Base-by-base conservation (phyloP, 1,284 basidiomycete species). In the Fomitopsis palustris region DNA sequence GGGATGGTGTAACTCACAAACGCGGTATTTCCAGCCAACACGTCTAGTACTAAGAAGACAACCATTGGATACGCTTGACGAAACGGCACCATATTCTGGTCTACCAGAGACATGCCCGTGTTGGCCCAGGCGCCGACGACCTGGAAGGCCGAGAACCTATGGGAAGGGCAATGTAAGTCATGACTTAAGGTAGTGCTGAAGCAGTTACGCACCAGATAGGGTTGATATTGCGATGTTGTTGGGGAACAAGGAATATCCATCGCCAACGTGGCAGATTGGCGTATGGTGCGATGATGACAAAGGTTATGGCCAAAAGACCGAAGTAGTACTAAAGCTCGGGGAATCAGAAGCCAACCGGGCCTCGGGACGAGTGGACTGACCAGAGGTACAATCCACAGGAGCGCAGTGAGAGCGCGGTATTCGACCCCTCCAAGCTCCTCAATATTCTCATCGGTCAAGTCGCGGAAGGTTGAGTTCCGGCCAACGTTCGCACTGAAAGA, bases 371-470 rank as follows among this genome's bases (percentile, higher is more conserved):
- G 21, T 9, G 55, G 1, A 62, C 72, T 33, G 53, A 75, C 74
- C 38, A 67, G 38, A 1, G 71, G 73, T 3, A 74, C 64, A 31
- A 75, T 70, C 74, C 90, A 93, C 17, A 93, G 76, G 43, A 96
- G 73, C 3, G 90, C 80, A 60, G 88, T 88, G 57, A 97, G 75
- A 1, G 91, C 94, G n/a, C 94, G 84, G 69, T 95, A 98, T 72
- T 99, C 96, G 16, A 97, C 91, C 6, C 96, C 96, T 8, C 95
- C 95, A 5, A 98, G 78, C 73, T 98, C 95, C 62, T 96, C 92
- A 65, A 93, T 78, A 68, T 98, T 90, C 56, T 94, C 91, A 37
- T 86, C 82, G 0, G 89, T 92, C 55, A 98, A 75, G 42, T 84
- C 78, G 53, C 86, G 83, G 70, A 99, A 98, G n/a, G 83, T 78